phyloP scores from a whole-genome alignment of 2,329 filamentous ascomycete genomes.

The Alternaria sp. region DNA sequence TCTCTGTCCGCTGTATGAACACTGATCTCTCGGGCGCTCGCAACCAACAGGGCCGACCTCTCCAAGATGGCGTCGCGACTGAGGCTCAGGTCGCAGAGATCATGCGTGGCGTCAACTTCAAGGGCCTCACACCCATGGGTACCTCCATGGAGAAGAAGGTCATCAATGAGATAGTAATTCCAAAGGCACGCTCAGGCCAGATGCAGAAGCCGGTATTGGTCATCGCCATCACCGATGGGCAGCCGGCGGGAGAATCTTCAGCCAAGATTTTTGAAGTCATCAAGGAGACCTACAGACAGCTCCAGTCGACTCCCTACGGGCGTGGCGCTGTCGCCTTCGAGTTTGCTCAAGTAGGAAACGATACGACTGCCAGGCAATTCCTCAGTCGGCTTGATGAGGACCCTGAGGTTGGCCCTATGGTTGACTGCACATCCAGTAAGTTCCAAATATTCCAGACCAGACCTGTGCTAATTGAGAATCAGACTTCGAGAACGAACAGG shows the following conservation, averaged over 20 bases:
- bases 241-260: constrained; percentile 67
- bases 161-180: constrained; percentile 65
- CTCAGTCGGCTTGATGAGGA: constrained; percentile 69
- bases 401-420: constrained; percentile 64
- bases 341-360: constrained; percentile 73
- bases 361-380: constrained; percentile 68
- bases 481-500: constrained; percentile 72
- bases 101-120: constrained; percentile 65
- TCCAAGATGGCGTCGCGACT: constrained; percentile 61
- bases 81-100: constrained; percentile 65
- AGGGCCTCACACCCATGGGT: constrained; percentile 71
- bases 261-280: constrained; percentile 65
- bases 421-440: constrained; percentile 73
- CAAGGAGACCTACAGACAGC: constrained; percentile 52
- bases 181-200: constrained; percentile 58
- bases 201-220: constrained; percentile 69
- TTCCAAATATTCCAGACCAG: neutral
- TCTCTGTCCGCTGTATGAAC: constrained; percentile 75
- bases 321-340: constrained; percentile 68
- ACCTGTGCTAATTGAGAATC: constrained; percentile 3
- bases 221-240: constrained; percentile 70
- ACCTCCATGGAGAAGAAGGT: constrained; percentile 68
- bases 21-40: constrained; percentile 50
- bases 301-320: constrained; percentile 58
- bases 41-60: constrained; percentile 42